phyloP scores from a whole-genome alignment of 768 basidiomycete species.

The Suillus decipiens region DNA sequence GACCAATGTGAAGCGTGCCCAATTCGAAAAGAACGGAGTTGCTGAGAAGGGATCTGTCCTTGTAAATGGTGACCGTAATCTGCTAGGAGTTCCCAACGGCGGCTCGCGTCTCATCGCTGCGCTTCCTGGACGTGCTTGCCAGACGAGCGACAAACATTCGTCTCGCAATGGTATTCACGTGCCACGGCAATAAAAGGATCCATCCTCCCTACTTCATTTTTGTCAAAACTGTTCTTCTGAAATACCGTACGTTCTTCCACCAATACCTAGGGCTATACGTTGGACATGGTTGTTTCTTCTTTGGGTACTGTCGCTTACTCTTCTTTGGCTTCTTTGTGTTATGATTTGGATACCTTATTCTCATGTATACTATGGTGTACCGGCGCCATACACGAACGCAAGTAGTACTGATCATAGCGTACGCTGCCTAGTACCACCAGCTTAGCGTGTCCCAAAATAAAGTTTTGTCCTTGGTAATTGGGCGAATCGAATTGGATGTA shows the following conservation, averaged over 20 bases:
- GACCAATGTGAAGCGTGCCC: slow-evolving; percentile 51
- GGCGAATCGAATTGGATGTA: neutral
- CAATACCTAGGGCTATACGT: slow-evolving; percentile 6
- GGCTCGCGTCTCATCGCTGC: slow-evolving; percentile 28
- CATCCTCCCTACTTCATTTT: neutral
- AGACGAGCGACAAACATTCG: slow-evolving; percentile 10
- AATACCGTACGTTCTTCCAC: slow-evolving; percentile 4
- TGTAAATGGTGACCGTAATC: neutral
- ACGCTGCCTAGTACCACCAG: neutral
- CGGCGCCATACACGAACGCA: neutral
- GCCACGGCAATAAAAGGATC: neutral
- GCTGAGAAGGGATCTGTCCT: slow-evolving; percentile 19
- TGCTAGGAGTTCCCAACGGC: slow-evolving; percentile 20
- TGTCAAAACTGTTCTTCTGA: neutral
- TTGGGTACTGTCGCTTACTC: neutral
- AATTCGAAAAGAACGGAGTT: slow-evolving; percentile 38
- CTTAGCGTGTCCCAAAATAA: neutral
- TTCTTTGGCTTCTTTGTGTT: neutral
- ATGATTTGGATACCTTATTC: slow-evolving; percentile 2
- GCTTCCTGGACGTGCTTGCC: slow-evolving; percentile 34
- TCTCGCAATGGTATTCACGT: neutral
- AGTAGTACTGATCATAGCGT: slow-evolving; percentile 1
- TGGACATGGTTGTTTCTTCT: neutral
- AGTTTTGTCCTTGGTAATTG: neutral
- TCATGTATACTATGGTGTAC: neutral